These are phyloP conservation scores for Lepidium didymum DNA, from an alignment of 345 rosid species.

Conservation along the genomic window DNA sequence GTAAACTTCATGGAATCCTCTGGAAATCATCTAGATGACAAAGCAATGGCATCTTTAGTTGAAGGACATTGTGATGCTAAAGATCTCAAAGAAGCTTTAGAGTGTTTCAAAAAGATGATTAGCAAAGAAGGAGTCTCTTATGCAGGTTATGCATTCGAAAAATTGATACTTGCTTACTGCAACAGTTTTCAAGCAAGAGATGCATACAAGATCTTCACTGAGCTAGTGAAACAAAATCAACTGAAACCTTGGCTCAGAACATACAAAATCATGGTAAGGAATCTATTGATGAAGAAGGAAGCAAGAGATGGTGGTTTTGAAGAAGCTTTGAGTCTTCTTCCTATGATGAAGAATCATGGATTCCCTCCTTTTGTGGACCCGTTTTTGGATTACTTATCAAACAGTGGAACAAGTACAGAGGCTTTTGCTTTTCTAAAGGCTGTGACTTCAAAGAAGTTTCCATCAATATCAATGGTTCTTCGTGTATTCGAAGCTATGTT, in stretches of 20 bases:
- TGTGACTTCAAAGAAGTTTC: constrained; percentile 61
- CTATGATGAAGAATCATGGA: constrained; percentile 65
- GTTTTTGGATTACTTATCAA: constrained; percentile 52
- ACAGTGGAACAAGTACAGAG: constrained; percentile 52
- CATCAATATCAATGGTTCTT: constrained; percentile 58
- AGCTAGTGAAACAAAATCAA: constrained; percentile 31
- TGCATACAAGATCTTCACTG: constrained; percentile 51
- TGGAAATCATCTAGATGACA: constrained; percentile 43
- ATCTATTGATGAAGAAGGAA: constrained; percentile 50
- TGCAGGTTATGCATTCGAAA: constrained; percentile 49
- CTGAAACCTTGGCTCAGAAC: constrained; percentile 63
- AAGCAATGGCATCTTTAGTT: constrained; percentile 52
- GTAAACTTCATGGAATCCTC: constrained; percentile 45
- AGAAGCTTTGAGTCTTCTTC: constrained; percentile 55
- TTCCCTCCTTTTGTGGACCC: constrained; percentile 76
- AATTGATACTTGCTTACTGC: constrained; percentile 62
- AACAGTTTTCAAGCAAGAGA: constrained; percentile 45
- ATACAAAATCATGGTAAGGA: constrained; percentile 53
- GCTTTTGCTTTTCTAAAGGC: constrained; percentile 57
- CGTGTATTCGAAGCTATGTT: constrained; percentile 58
- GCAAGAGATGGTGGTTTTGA: constrained; percentile 57
- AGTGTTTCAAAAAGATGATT: constrained; percentile 55
- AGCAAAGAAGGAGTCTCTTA: constrained; percentile 41
- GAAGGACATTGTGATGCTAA: constrained; percentile 66
- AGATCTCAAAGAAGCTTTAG: constrained; percentile 60